phyloP scores from a whole-genome alignment of 2,329 filamentous ascomycete genomes.

The Pseudogymnoascus sp. region DNA sequence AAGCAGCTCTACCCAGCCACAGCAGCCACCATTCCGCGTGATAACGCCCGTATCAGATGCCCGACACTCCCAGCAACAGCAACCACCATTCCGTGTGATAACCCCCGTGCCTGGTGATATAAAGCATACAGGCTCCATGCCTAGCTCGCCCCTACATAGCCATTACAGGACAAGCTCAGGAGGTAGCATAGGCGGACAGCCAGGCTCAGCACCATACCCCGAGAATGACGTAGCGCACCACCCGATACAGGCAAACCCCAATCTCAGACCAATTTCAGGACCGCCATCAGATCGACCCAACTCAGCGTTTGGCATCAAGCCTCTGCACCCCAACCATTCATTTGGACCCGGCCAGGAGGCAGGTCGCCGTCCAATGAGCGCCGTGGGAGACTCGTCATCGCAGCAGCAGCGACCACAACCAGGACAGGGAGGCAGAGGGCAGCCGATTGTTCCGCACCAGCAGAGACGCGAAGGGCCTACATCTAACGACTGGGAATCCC shows the following conservation, averaged over 20 bases:
- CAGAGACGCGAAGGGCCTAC: background rate
- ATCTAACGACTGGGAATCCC: background rate
- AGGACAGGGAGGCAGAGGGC: background rate
- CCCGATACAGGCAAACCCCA: slow-evolving; percentile 39
- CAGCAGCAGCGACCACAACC: background rate
- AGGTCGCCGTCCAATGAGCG: background rate
- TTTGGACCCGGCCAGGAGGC: background rate
- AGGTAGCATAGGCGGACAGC: background rate
- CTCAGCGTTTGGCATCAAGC: slow-evolving; percentile 43
- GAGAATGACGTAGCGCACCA: slow-evolving; percentile 39
- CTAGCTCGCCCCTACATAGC: background rate
- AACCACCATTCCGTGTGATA: background rate
- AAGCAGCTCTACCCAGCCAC: slow-evolving; percentile 12
- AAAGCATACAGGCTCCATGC: background rate
- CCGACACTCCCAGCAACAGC: background rate
- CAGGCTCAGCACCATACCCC: slow-evolving; percentile 60
- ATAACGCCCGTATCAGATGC: background rate
- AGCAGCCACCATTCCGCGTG: background rate
- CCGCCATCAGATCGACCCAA: slow-evolving; percentile 31
- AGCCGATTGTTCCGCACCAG: background rate
- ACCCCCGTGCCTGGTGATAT: background rate
- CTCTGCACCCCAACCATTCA: slow-evolving; percentile 25
- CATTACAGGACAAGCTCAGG: background rate
- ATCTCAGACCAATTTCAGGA: slow-evolving; percentile 42
- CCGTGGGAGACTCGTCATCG: background rate